Conservation (phyloP, 2,329 filamentous ascomycete species). For the Epichloe hybrida region DNA sequence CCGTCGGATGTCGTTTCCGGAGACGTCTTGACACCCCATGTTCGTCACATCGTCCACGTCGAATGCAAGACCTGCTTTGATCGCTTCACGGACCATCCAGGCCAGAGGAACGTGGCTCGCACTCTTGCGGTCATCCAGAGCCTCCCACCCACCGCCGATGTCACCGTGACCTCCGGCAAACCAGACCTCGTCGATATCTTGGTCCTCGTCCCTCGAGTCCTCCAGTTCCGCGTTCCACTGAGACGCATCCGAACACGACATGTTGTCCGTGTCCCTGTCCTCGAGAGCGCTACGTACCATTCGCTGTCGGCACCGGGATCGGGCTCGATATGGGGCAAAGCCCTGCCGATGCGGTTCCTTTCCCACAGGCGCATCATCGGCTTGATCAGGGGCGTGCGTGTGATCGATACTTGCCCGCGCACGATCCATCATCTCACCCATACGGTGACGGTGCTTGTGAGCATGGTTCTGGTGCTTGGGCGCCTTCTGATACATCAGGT, state of each 20-base stretch:
- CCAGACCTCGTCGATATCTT: slow-evolving; percentile 71
- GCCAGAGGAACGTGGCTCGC: slow-evolving; percentile 55
- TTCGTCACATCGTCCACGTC: slow-evolving; percentile 54
- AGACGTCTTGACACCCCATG: slow-evolving; percentile 39
- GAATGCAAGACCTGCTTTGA: slow-evolving; percentile 53
- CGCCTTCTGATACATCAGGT: slow-evolving; percentile 45
- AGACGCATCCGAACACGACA: slow-evolving; percentile 19
- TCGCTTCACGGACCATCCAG: slow-evolving; percentile 53
- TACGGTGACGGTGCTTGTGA: slow-evolving; percentile 13
- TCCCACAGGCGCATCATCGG: not conserved
- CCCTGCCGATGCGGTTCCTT: not conserved
- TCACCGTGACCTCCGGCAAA: slow-evolving; percentile 71
- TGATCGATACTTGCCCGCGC: slow-evolving; percentile 9
- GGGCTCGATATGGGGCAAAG: slow-evolving; percentile 28
- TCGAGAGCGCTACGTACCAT: slow-evolving; percentile 2
- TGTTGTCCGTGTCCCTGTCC: slow-evolving; percentile 11
- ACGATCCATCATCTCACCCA: slow-evolving; percentile 8
- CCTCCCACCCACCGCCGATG: slow-evolving; percentile 63
- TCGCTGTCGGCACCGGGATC: slow-evolving; percentile 24
- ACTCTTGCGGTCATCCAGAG: slow-evolving; percentile 41
- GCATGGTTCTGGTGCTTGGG: slow-evolving; percentile 9
- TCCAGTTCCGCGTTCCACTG: slow-evolving; percentile 17
- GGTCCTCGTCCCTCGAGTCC: slow-evolving; percentile 35
- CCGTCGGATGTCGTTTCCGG: slow-evolving; percentile 4
- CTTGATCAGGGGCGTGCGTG: not conserved